Evolutionary conservation across 768 basidiomycete species (phyloP).

Genomic region (Cytidiella melzeri): DNA sequence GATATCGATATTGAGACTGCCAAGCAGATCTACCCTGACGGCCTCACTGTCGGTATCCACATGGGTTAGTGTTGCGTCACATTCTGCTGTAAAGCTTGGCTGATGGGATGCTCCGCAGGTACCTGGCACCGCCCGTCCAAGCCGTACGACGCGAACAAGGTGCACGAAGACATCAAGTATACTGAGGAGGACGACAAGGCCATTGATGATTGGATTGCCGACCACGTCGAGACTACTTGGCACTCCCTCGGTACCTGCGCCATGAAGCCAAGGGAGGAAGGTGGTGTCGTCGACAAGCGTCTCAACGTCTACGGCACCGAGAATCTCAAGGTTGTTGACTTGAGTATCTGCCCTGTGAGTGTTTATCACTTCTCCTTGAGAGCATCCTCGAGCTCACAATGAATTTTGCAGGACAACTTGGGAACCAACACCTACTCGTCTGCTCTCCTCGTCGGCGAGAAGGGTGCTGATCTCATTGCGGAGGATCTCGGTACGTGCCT

Average conservation of each 20-base stretch:
- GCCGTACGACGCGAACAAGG: constrained; percentile 44
- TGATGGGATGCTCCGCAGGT: constrained; percentile 22
- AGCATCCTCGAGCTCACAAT: not conserved
- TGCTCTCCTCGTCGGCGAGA: constrained; percentile 64
- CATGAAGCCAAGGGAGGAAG: constrained; percentile 63
- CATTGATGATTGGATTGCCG: constrained; percentile 64
- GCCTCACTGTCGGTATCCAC: constrained; percentile 63
- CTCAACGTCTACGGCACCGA: constrained; percentile 60
- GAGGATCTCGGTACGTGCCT: constrained; percentile 52
- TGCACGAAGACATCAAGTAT: constrained; percentile 63
- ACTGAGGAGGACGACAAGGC: constrained; percentile 62
- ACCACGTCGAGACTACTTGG: constrained; percentile 76
- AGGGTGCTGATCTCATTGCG: constrained; percentile 53
- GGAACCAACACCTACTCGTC: constrained; percentile 72
- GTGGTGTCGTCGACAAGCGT: constrained; percentile 59
- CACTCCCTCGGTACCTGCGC: constrained; percentile 56
- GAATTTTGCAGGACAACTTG: constrained; percentile 48
- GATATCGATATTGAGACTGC: constrained; percentile 69
- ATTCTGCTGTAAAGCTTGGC: not conserved
- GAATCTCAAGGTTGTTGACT: constrained; percentile 62
- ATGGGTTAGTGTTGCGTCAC: constrained; percentile 41
- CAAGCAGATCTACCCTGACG: constrained; percentile 52
- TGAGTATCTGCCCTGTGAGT: constrained; percentile 66
- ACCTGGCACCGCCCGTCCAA: constrained; percentile 59
- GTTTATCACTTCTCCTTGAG: no score